Conservation (phyloP, 805 yeast species). For the Kuraishia hungarica region DNA sequence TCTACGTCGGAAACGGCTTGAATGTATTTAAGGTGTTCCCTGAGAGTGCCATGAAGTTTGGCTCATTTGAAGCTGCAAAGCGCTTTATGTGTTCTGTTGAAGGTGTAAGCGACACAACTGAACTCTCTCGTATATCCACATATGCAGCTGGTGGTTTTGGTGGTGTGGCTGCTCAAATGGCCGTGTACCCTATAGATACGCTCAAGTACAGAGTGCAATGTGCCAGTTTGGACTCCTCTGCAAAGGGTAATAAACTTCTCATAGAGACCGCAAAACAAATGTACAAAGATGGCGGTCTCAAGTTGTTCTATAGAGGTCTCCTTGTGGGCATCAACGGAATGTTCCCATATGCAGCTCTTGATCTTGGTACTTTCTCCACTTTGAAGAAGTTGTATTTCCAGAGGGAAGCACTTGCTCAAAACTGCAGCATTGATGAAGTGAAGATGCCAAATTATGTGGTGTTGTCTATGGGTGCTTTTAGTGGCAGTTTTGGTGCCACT, state of each 20-base stretch:
- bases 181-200: slow-evolving; percentile 94
- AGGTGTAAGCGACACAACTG: slow-evolving; percentile 62
- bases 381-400: slow-evolving; percentile 69
- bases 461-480: slow-evolving; percentile 85
- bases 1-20: slow-evolving; percentile 92
- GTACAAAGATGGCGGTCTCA: slow-evolving; percentile 72
- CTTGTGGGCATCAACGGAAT: slow-evolving; percentile 91
- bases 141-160: slow-evolving; percentile 94
- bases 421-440: slow-evolving; percentile 56
- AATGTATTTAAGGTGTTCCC: slow-evolving; percentile 94
- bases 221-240: slow-evolving; percentile 61
- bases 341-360: slow-evolving; percentile 96
- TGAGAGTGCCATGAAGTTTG: slow-evolving; percentile 95
- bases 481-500: slow-evolving; percentile 95
- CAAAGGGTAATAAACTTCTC: slow-evolving; percentile 55
- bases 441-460: slow-evolving; percentile 72
- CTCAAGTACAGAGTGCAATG: slow-evolving; percentile 90
- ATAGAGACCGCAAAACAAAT: slow-evolving; percentile 64
- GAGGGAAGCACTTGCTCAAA: slow-evolving; percentile 46
- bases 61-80: slow-evolving; percentile 86
- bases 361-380: slow-evolving; percentile 86
- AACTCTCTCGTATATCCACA: slow-evolving; percentile 69
- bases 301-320: slow-evolving; percentile 79
- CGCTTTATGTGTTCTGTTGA: slow-evolving; percentile 63
- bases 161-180: slow-evolving; percentile 86